phyloP scores from a whole-genome alignment of 768 basidiomycete species.

The Cystobasidium tubakii region DNA sequence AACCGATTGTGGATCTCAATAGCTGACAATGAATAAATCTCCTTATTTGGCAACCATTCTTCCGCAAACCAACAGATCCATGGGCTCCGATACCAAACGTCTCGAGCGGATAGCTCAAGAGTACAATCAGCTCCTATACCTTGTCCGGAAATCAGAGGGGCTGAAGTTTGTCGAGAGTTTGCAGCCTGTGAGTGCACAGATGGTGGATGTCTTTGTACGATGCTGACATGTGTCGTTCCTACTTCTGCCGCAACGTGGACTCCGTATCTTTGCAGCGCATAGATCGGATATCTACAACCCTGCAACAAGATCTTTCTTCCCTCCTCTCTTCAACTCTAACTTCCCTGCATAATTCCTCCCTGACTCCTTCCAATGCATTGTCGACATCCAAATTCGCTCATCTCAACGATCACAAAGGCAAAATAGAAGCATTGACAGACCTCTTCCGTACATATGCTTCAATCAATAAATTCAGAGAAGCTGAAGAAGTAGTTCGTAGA shows the following conservation, averaged over 20 bases:
- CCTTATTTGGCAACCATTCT: too few relatives aligned
- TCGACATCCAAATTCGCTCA: constrained; percentile 57
- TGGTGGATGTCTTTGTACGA: neutral
- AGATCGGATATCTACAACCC: constrained; percentile 71
- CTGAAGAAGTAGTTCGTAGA: constrained; percentile 73
- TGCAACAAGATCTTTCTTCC: constrained; percentile 79
- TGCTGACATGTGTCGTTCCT: neutral
- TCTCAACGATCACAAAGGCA: neutral
- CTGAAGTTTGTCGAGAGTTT: constrained; percentile 76
- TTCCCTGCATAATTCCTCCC: constrained; percentile 49
- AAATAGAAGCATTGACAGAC: constrained; percentile 58
- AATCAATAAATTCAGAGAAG: constrained; percentile 73
- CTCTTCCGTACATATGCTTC: constrained; percentile 71
- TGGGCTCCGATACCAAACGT: constrained; percentile 56
- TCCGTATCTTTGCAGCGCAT: constrained; percentile 58
- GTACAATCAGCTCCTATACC: constrained; percentile 86
- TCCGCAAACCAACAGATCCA: constrained; percentile 30
- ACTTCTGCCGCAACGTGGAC: neutral
- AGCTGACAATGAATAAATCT: too few relatives aligned
- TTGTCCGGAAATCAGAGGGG: constrained; percentile 75
- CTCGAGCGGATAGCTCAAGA: constrained; percentile 78
- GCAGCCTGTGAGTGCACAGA: constrained; percentile 62
- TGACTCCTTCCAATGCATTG: neutral
- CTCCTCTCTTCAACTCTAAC: constrained; percentile 64
- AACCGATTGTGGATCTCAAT: neutral